Conservation (phyloP, 202 grass and related monocot species). For the Bolboschoenoplectus hybrid region DNA sequence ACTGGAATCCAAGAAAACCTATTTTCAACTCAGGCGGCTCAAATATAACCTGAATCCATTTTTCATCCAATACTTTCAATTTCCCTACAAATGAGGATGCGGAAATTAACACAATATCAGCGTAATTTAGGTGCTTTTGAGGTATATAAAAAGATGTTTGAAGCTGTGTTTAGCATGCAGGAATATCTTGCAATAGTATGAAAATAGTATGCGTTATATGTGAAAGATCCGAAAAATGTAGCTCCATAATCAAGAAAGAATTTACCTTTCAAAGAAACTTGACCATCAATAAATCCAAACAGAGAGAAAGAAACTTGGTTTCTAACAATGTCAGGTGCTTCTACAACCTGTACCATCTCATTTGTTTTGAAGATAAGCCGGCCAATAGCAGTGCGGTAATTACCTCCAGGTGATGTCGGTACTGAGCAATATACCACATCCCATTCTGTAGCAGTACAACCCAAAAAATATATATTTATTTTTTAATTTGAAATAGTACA, state of each 20-base stretch:
- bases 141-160: not conserved
- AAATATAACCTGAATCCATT: slow-evolving; percentile 96
- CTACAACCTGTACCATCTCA: slow-evolving; percentile 88
- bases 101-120: not conserved
- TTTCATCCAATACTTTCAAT: slow-evolving; percentile 70
- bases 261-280: slow-evolving; percentile 84
- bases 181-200: not conserved
- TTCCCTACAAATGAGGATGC: slow-evolving; percentile 53
- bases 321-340: slow-evolving; percentile 65
- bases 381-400: slow-evolving; percentile 67
- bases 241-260: not conserved
- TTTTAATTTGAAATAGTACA: not conserved
- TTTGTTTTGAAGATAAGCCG: slow-evolving; percentile 85
- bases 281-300: slow-evolving; percentile 70
- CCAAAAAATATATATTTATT: not conserved
- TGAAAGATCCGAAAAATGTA: not conserved
- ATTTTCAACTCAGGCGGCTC: slow-evolving; percentile 78
- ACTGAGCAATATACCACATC: slow-evolving; percentile 86
- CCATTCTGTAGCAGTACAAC: slow-evolving; percentile 58
- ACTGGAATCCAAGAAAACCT: slow-evolving; percentile 68
- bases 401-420: slow-evolving; percentile 83
- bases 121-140: not conserved
- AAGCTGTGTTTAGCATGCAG: not conserved
- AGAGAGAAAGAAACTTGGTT: slow-evolving; percentile 75
- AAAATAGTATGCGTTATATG: not conserved